Percentiles rank a stretch among this genome's conserved stretches.
Evolutionary conservation across 1,284 basidiomycete genomes (phyloP).

Genomic region (Sanghuangporus sanghuang): DNA sequence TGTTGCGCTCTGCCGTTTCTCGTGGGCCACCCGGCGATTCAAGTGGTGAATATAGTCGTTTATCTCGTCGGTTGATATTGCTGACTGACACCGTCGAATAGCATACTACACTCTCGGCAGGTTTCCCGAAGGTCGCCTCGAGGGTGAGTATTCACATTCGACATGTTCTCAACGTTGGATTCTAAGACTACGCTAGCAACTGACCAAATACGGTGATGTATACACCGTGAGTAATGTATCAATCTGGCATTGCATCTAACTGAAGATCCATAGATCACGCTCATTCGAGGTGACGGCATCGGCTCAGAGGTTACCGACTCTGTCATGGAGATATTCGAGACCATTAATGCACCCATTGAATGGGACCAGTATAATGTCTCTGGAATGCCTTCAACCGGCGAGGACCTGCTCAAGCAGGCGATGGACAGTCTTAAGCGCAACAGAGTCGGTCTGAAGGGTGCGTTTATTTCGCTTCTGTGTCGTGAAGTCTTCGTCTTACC

Average conservation of each 20-base stretch:
- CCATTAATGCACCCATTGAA: slow-evolving; percentile 97
- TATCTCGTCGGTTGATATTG: background rate
- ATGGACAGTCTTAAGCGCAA: slow-evolving; percentile 97
- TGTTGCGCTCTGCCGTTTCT: slow-evolving; percentile 65
- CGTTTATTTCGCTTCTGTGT: slow-evolving; percentile 22
- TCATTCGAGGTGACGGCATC: slow-evolving; percentile 96
- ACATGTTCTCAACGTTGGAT: background rate
- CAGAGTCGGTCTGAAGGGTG: slow-evolving; percentile 97
- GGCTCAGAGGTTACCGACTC: slow-evolving; percentile 97
- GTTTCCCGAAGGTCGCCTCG: slow-evolving; percentile 70
- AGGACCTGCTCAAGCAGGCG: slow-evolving; percentile 94
- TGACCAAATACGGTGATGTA: slow-evolving; percentile 94
- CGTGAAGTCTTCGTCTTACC: background rate
- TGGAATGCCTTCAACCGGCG: slow-evolving; percentile 91
- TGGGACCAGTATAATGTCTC: slow-evolving; percentile 99
- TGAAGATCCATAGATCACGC: slow-evolving; percentile 62
- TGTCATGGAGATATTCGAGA: slow-evolving; percentile 98
- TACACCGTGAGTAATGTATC: slow-evolving; percentile 61
- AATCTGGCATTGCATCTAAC: slow-evolving; percentile 22
- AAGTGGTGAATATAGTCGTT: slow-evolving; percentile 39
- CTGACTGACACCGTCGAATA: slow-evolving; percentile 23
- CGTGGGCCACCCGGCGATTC: slow-evolving; percentile 48
- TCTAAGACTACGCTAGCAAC: slow-evolving; percentile 45
- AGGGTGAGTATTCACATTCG: slow-evolving; percentile 40
- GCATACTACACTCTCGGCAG: slow-evolving; percentile 78